A percentile compares a stretch with the other conserved stretches of the same genome.
These are phyloP conservation scores for Cladosporium sp. DNA, from an alignment of 2,329 filamentous ascomycete species.

Conservation along the genomic window DNA sequence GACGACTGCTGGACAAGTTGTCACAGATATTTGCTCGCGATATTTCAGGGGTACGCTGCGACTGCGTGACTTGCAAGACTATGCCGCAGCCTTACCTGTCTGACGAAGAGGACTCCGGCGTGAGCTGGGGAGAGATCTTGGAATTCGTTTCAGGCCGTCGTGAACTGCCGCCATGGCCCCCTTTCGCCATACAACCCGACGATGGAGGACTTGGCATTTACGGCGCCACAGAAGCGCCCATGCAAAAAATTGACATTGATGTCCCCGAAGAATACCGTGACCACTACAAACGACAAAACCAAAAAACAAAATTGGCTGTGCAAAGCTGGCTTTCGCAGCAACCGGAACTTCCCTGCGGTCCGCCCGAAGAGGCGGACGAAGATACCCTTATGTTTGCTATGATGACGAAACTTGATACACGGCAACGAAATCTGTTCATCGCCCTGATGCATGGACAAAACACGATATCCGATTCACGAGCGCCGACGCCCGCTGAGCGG, in stretches of 20 bases:
- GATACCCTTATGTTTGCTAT: conserved; percentile 93
- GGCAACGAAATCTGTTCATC: conserved; percentile 77
- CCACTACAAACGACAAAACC: conserved; percentile 86
- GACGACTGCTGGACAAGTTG: conserved; percentile 80
- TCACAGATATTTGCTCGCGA: conserved; percentile 94
- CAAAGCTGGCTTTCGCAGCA: conserved; percentile 86
- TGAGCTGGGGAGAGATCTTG: conserved; percentile 93
- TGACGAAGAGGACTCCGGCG: conserved; percentile 58
- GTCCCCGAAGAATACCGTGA: conserved; percentile 90
- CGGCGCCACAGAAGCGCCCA: conserved; percentile 52
- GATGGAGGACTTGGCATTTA: conserved; percentile 53
- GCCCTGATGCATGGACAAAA: conserved; percentile 64
- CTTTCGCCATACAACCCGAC: conserved; percentile 66
- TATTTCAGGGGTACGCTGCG: conserved; percentile 79
- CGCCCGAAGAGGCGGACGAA: conserved; percentile 86
- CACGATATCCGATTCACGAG: conserved; percentile 50
- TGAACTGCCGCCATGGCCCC: conserved; percentile 83
- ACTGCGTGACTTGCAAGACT: conserved; percentile 75
- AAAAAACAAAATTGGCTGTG: conserved; percentile 87
- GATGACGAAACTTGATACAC: conserved; percentile 74
- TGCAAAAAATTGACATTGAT: conserved; percentile 83
- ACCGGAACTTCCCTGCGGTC: conserved; percentile 66
- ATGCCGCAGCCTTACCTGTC: conserved; percentile 35
- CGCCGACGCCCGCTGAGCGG: conserved; percentile 59
- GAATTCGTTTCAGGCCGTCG: conserved; percentile 87